These are phyloP conservation scores for Calonectria montana DNA, from an alignment of 2,329 filamentous ascomycete genomes.

Conservation along the genomic window DNA sequence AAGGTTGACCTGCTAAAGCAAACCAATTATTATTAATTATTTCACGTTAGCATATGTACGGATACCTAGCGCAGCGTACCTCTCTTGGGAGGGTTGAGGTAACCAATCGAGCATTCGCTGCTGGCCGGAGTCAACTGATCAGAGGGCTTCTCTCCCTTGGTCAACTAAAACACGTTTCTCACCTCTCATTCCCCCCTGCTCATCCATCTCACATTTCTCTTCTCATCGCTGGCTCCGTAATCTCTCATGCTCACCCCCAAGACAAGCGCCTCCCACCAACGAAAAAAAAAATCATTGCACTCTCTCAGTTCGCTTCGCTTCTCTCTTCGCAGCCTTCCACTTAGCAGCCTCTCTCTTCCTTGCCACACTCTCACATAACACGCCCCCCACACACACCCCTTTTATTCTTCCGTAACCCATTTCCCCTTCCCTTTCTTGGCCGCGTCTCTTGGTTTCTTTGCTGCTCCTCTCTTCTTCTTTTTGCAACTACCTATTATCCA, in stretches of 20 bases:
- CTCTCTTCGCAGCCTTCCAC: background rate
- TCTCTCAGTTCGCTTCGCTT: constrained; percentile 6
- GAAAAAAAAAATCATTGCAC: background rate
- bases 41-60: constrained; percentile 17
- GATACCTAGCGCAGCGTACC: constrained; percentile 19
- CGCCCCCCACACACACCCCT: constrained; percentile 16
- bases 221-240: constrained; percentile 20
- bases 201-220: constrained; percentile 14
- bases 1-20: constrained; percentile 27
- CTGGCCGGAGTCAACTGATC: constrained; percentile 34
- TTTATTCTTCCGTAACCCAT: constrained; percentile 19
- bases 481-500: constrained; percentile 8
- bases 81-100: constrained; percentile 20
- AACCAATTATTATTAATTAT: constrained; percentile 27
- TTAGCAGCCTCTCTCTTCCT: constrained; percentile 7
- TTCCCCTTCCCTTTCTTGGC: constrained; percentile 24
- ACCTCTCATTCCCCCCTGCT: constrained; percentile 22
- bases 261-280: constrained; percentile 1
- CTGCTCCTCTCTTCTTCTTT: constrained; percentile 14
- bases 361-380: constrained; percentile 5
- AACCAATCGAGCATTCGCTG: constrained; percentile 18
- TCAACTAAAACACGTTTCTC: constrained; percentile 46
- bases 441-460: constrained; percentile 15
- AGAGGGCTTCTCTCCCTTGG: constrained; percentile 35
- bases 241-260: constrained; percentile 14